These are phyloP conservation scores for Begonia masoniana DNA, from an alignment of 306 rosid species.

Conservation along the genomic window DNA sequence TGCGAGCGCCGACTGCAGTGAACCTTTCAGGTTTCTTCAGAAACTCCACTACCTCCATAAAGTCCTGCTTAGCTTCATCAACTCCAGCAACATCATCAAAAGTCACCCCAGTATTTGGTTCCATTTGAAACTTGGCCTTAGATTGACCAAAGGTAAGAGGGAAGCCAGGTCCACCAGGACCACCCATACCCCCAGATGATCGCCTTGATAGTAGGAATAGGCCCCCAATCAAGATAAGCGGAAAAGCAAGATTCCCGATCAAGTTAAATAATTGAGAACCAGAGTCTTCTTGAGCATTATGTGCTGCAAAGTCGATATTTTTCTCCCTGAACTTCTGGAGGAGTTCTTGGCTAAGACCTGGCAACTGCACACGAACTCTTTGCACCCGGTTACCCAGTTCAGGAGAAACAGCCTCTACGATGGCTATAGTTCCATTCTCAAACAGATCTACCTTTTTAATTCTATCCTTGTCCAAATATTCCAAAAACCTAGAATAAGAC, in stretches of 20 bases:
- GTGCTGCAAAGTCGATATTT: conserved; percentile 57
- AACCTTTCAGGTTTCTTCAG: conserved; percentile 73
- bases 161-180: conserved; percentile 55
- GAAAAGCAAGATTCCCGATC: conserved; percentile 54
- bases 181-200: conserved; percentile 26
- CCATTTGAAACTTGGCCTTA: conserved; percentile 70
- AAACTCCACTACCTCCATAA: conserved; percentile 69
- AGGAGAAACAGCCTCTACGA: conserved; percentile 50
- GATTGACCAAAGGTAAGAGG: conserved; percentile 82
- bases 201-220: conserved; percentile 25
- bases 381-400: conserved; percentile 39
- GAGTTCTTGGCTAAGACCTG: conserved; percentile 48
- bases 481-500: conserved; percentile 62
- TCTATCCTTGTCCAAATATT: conserved; percentile 45
- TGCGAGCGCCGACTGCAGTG: conserved; percentile 54
- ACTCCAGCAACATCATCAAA: conserved; percentile 75
- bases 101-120: conserved; percentile 75
- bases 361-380: conserved; percentile 57
- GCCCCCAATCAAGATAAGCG: conserved; percentile 41
- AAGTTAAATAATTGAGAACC: conserved; percentile 34
- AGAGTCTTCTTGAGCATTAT: conserved; percentile 33
- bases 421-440: conserved; percentile 62
- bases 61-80: conserved; percentile 85
- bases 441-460: conserved; percentile 63
- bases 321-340: conserved; percentile 45